Evolutionary conservation across 176 grass and related monocot species (phyloP).

Genomic region (Coix lacrymajobi): DNA sequence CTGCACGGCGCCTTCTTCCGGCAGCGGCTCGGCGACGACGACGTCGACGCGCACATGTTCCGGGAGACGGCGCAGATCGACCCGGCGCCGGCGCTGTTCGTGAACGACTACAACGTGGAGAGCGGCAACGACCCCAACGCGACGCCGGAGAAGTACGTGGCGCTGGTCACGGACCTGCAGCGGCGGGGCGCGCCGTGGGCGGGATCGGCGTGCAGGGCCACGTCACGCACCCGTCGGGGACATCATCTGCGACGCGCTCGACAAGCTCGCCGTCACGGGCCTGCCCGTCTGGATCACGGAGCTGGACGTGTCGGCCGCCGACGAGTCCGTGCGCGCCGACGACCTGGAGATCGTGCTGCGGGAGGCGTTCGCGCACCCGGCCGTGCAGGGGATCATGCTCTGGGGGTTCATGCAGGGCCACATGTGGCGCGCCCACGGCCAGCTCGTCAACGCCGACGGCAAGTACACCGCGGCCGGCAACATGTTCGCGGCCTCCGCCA

Average conservation of each 20-base stretch:
- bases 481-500: conserved; percentile 16
- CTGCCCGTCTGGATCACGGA: conserved; percentile 71
- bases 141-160: conserved; percentile 69
- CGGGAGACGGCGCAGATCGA: conserved; percentile 44
- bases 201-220: conserved; percentile 73
- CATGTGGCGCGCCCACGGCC: conserved; percentile 39
- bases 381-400: conserved; percentile 59
- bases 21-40: conserved; percentile 39
- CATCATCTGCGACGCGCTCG: conserved; percentile 46
- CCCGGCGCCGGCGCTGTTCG: conserved; percentile 47
- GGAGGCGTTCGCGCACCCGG: conserved; percentile 69
- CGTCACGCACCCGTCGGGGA: conserved; percentile 48
- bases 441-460: conserved; percentile 56
- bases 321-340: conserved; percentile 63
- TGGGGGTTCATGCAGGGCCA: conserved; percentile 79
- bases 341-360: conserved; percentile 67
- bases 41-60: conserved; percentile 58
- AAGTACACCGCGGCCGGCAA: conserved; percentile 41
- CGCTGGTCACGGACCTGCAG: conserved; percentile 58
- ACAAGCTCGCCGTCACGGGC: conserved; percentile 39
- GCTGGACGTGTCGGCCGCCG: conserved; percentile 48
- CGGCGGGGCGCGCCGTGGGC: conserved; percentile 49
- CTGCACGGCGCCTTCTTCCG: conserved; percentile 58
- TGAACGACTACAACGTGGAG: conserved; percentile 89
- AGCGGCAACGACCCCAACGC: conserved; percentile 47